Base-by-base conservation (phyloP, 2,329 filamentous ascomycete species). In the Colletotrichum brevisporum region DNA sequence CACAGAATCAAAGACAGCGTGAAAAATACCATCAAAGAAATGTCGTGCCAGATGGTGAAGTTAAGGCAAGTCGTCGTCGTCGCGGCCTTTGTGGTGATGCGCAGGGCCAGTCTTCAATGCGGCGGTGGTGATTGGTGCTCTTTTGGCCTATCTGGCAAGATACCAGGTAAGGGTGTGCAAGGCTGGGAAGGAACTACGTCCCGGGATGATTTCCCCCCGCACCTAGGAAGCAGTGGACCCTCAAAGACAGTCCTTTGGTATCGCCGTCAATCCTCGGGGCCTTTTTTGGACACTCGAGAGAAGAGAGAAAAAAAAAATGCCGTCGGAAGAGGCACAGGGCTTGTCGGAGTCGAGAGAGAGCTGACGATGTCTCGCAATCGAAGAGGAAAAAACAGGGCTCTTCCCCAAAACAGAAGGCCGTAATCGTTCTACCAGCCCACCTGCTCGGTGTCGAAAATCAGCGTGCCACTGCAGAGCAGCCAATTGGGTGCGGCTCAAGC, bases 381-480 rank as follows among this genome's bases (percentile, higher is more conserved):
- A 27, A 65, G 8, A 15, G 36, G n/a, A 47, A 45, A 18, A 56
- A 52, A 26, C 48, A 41, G 41, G 51, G 26, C 45, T 50, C 39
- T 47, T 57, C 12, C 52, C 21, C 41, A 24, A 55, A 43, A 45
- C 16, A 51, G 47, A 58, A 58, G 2, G 31, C 31, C 61, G 56
- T 50, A 26, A 61, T 59, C 66, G 64, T 45, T 65, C 52, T 67
- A 31, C 54, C 52, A 53, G 21, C 41, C 57, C 67, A 69, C 62
- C 57, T 63, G 66, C 62, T 56, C 26, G 61, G 26, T n/a, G 67
- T 70, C 67, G 67, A 68, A 68, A 63, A 63, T 63, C 57, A 68
- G 48, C 21, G 21, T 55, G 52, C 50, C 53, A 43, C 39, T 24
- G 24, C 16, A 26, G 43, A 51, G 36, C 55, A 67, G 31, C 63